Conservation (phyloP, 441 rosid species). For the Pelargonium fulgidum region DNA sequence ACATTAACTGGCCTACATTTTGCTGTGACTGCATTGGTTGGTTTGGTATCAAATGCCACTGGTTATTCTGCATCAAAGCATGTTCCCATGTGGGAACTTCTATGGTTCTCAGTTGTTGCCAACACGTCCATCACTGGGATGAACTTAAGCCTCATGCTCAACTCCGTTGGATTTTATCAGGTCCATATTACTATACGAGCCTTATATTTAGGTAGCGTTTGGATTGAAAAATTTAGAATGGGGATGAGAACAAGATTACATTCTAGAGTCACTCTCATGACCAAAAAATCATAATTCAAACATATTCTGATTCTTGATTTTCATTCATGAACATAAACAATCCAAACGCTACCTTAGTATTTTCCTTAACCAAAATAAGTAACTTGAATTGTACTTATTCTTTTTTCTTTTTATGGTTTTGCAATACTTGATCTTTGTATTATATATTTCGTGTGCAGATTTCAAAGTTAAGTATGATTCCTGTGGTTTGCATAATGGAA, state of each 20-base stretch:
- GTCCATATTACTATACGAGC: constrained; percentile 1
- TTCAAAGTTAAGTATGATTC: constrained; percentile 31
- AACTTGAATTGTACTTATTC: no score
- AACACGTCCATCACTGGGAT: constrained; percentile 28
- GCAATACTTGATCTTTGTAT: background rate
- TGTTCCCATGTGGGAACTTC: constrained; percentile 30
- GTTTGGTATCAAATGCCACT: constrained; percentile 27
- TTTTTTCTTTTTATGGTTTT: background rate
- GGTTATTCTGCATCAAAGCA: constrained; percentile 30
- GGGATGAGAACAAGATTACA: no score
- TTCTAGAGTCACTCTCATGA: no score
- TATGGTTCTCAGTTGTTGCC: constrained; percentile 29
- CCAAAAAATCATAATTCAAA: no score
- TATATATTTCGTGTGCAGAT: constrained; percentile 16
- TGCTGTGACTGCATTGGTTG: constrained; percentile 28
- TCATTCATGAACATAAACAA: no score
- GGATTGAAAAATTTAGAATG: no score
- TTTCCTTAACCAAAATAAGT: background rate
- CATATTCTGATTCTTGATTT: no score
- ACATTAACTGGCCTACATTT: constrained; percentile 28
- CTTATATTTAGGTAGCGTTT: no score
- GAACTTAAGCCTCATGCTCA: constrained; percentile 30
- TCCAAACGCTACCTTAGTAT: background rate
- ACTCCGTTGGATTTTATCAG: constrained; percentile 30
- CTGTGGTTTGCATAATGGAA: constrained; percentile 28